Evolutionary conservation across 2,329 filamentous ascomycete genomes (phyloP).

Genomic region (Colletotrichum sp.): DNA sequence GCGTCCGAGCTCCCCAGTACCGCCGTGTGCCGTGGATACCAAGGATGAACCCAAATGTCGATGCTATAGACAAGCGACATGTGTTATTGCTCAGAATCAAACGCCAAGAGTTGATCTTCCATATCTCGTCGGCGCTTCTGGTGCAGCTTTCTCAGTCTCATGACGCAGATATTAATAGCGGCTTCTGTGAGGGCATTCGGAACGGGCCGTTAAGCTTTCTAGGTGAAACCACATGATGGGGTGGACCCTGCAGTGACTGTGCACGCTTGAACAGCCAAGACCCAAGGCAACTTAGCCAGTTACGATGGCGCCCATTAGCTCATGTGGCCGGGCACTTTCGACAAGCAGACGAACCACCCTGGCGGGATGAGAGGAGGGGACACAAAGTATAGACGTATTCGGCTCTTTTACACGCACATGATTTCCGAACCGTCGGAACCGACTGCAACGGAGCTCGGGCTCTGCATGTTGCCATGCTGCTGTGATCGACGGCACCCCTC

Average conservation of each 20-base stretch:
- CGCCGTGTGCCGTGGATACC: not conserved
- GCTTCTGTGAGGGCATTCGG: slow-evolving; percentile 4
- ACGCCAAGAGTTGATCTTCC: not conserved
- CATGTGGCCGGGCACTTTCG: not conserved
- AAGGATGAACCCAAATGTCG: not conserved
- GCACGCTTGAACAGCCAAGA: slow-evolving; percentile 2
- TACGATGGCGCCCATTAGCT: not conserved
- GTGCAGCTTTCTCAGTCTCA: not conserved
- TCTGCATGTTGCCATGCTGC: not conserved
- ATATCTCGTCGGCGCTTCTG: not conserved
- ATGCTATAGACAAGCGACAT: not conserved
- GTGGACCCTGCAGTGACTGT: not conserved
- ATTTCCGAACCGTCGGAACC: not conserved
- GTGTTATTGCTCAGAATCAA: not conserved
- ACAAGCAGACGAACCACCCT: slow-evolving; percentile 3
- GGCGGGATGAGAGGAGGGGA: not conserved
- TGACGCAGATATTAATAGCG: not conserved
- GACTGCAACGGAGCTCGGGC: not conserved
- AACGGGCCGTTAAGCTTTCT: slow-evolving; percentile 12
- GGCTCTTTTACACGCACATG: not conserved
- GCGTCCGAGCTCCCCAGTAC: not conserved
- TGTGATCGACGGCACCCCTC: not conserved
- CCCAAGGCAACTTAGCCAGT: not conserved
- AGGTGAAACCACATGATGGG: not conserved
- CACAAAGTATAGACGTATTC: not conserved